Evolutionary conservation across 805 yeast genomes (phyloP), one percentile per base, ranked within the genome.

Genomic region (Debaryomyces tyrocola): DNA sequence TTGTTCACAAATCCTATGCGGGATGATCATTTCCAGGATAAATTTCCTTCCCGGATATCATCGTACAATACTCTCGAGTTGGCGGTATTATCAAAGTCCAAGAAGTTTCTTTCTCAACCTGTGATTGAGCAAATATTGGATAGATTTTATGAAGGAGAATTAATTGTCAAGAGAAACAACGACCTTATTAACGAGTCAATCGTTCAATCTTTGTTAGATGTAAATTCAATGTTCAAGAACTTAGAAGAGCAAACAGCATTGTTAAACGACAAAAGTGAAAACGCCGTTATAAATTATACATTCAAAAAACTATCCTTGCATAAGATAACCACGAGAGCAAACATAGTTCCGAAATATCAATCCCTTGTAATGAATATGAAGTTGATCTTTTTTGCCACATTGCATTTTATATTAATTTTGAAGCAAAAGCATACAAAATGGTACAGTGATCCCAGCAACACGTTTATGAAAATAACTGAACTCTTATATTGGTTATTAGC

Each of bases 141-240:
- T 41, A 72, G 76, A 41, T 70, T 80, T 29, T 79, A 82, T 70
- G 72, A 73, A 47, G 84, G 84, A 0, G 77, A 77, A 27, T 63
- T 80, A 20, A 74, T 66, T 43, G 36, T 66, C 56, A 60, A 46
- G 41, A 47, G 46, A 31, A 49, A 49, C 20, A 45, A 43, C 28
- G 41, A 40, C 11, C 24, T 40, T 34, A 33, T 31, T 11, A 44
- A 45, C 39, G 47, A 44, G n/a, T 21, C 34, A 6, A 39, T 39
- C n/a, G 20, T 39, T 24, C 42, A 24, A 15, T 39, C 42, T 10
- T 28, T 39, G 17, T 15, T 39, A 21, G 42, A 39, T 14, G 33
- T 24, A 27, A 39, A 29, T 39, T 20, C 21, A n/a, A 31, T 31
- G 34, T 33, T 39, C 21, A 47, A 40, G 14, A 41, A 35, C 14